A percentile compares a stretch with the other conserved stretches of the same genome.
Conservation (phyloP, 2,329 filamentous ascomycete species). For the Eutypa lata region DNA sequence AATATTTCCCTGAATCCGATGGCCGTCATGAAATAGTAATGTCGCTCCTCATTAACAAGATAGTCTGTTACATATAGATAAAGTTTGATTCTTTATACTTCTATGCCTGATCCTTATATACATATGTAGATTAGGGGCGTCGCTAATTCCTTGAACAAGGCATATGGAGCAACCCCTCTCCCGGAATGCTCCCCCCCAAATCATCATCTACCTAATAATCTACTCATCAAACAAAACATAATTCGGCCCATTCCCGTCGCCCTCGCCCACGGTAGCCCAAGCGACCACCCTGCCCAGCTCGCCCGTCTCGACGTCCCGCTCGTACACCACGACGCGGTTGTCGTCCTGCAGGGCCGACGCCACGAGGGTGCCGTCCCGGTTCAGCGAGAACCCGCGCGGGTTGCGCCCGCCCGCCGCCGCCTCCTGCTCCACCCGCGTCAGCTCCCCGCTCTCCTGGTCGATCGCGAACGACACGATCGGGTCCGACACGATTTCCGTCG, state of each 20-base stretch:
- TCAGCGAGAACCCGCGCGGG: conserved; percentile 67
- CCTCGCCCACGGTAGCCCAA: conserved; percentile 35
- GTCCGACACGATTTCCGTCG: conserved; percentile 52
- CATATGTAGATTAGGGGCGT: too few relatives aligned
- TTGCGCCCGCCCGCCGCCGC: conserved; percentile 61
- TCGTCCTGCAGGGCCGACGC: conserved; percentile 65
- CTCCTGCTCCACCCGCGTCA: conserved; percentile 53
- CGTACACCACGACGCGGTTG: conserved; percentile 58
- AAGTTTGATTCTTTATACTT: too few relatives aligned
- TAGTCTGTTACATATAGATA: too few relatives aligned
- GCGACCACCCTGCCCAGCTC: conserved; percentile 47
- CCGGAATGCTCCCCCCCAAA: too few relatives aligned
- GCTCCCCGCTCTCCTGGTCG: conserved; percentile 47
- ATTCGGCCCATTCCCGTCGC: conserved; percentile 44
- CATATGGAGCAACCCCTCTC: too few relatives aligned
- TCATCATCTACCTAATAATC: too few relatives aligned
- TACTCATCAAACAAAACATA: conserved; percentile 20
- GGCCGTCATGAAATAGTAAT: too few relatives aligned
- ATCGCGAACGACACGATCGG: conserved; percentile 63
- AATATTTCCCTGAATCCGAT: too few relatives aligned
- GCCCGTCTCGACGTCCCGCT: conserved; percentile 58
- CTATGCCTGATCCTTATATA: too few relatives aligned
- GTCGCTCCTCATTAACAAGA: too few relatives aligned
- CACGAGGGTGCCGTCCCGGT: conserved; percentile 59
- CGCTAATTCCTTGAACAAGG: too few relatives aligned